Evolutionary conservation across 73 alveolate genomes (phyloP).

Genomic region (Urostyla sp.): DNA sequence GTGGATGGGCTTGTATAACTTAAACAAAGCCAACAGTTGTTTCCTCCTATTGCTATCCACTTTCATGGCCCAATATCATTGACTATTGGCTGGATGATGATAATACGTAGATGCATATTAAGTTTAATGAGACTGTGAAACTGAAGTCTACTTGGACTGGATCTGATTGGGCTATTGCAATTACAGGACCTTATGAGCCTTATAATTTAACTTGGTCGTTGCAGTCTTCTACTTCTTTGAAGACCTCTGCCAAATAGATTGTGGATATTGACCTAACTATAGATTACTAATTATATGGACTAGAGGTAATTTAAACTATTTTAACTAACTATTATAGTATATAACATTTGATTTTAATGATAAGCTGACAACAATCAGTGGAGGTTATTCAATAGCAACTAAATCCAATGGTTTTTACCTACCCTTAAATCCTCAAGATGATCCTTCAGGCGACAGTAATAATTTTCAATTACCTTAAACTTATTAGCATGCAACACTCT

Average conservation of each 20-base stretch:
- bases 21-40: not conserved
- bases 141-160: conserved; percentile 20
- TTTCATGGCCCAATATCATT: conserved; percentile 10
- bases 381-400: conserved; percentile 11
- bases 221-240: not conserved
- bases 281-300: conserved; percentile 36
- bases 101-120: not conserved
- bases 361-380: conserved; percentile 11
- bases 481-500: conserved; percentile 30
- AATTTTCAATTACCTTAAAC: not conserved
- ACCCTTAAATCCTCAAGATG: conserved; percentile 33
- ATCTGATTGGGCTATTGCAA: conserved; percentile 27
- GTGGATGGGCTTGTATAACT: conserved; percentile 54
- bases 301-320: conserved; percentile 10
- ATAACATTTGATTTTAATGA: conserved; percentile 1
- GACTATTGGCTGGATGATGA: conserved; percentile 12
- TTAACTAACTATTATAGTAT: not conserved
- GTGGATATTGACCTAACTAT: conserved; percentile 1
- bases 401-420: conserved; percentile 11
- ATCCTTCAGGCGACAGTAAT: conserved; percentile 40
- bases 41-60: conserved; percentile 25
- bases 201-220: conserved; percentile 21
- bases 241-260: conserved; percentile 9
- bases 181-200: conserved; percentile 37
- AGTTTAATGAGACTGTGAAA: conserved; percentile 34